Evolutionary conservation across 2,329 filamentous ascomycete species (phyloP).

Genomic region (Pseudocercospora macadamiae): DNA sequence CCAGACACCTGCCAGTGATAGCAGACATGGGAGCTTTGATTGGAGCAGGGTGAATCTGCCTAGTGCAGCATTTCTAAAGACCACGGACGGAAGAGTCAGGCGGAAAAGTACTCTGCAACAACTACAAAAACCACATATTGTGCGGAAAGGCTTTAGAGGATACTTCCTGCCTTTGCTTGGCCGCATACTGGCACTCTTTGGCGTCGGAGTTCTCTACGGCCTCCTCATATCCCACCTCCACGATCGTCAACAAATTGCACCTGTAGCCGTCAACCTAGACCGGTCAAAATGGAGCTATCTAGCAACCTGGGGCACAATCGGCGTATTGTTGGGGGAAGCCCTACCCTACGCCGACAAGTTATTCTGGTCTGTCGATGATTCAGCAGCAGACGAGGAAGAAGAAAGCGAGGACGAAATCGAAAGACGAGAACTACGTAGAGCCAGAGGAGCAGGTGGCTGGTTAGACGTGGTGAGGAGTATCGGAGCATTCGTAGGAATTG

Average conservation of each 20-base stretch:
- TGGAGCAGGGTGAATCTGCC: constrained; percentile 30
- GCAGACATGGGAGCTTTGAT: constrained; percentile 32
- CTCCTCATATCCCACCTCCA: constrained; percentile 79
- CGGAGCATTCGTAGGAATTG: constrained; percentile 72
- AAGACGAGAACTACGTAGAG: constrained; percentile 15
- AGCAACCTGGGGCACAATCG: constrained; percentile 78
- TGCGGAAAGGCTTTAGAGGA: constrained; percentile 32
- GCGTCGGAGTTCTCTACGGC: constrained; percentile 81
- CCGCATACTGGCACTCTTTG: constrained; percentile 64
- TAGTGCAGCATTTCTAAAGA: constrained; percentile 27
- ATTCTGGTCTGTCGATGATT: constrained; percentile 62
- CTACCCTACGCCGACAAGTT: constrained; percentile 82
- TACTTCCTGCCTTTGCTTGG: constrained; percentile 48
- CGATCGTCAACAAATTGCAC: constrained; percentile 65
- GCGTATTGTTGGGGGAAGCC: constrained; percentile 75
- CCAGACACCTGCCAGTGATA: constrained; percentile 18
- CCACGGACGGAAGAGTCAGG: constrained; percentile 27
- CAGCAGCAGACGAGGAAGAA: constrained; percentile 27
- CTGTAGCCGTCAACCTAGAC: constrained; percentile 63
- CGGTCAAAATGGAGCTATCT: constrained; percentile 68
- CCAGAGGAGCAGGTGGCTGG: constrained; percentile 55
- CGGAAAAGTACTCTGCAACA: constrained; percentile 32
- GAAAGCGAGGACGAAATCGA: constrained; percentile 21
- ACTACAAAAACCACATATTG: constrained; percentile 20
- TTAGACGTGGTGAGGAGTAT: constrained; percentile 70